phyloP scores from a whole-genome alignment of 2,329 filamentous ascomycete genomes.

The Neopestalotiopsis sp. region DNA sequence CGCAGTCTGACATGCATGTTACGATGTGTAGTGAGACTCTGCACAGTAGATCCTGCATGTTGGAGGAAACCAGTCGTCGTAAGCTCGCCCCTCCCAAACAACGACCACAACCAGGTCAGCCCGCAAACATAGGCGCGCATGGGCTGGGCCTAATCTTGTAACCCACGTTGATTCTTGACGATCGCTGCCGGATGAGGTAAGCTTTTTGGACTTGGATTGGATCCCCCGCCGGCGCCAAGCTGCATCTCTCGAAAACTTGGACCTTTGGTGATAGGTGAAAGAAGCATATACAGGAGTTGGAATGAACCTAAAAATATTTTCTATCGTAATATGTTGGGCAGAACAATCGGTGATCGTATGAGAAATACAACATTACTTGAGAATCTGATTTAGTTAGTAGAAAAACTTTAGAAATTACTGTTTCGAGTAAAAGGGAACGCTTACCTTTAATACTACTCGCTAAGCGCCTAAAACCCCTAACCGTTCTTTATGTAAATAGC shows the following conservation, averaged over 20 bases:
- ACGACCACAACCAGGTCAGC: not conserved
- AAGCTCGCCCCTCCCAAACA: not conserved
- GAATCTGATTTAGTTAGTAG: too few relatives aligned
- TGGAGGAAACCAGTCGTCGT: slow-evolving; percentile 1
- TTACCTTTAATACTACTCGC: not conserved
- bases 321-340: not conserved
- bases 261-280: not conserved
- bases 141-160: not conserved
- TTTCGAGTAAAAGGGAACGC: not conserved
- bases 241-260: not conserved
- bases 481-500: too few relatives aligned
- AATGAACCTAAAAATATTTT: not conserved
- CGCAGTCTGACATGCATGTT: not conserved
- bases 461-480: not conserved
- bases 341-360: too few relatives aligned
- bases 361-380: too few relatives aligned
- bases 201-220: not conserved
- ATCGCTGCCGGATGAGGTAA: slow-evolving; percentile 3
- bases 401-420: not conserved
- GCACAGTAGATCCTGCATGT: slow-evolving; percentile 1
- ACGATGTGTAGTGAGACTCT: not conserved
- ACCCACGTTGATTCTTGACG: not conserved
- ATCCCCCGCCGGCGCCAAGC: not conserved
- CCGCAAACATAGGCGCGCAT: not conserved
- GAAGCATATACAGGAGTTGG: not conserved